Conservation (phyloP, 139 green algal species). For the Zygnema cylindricum region DNA sequence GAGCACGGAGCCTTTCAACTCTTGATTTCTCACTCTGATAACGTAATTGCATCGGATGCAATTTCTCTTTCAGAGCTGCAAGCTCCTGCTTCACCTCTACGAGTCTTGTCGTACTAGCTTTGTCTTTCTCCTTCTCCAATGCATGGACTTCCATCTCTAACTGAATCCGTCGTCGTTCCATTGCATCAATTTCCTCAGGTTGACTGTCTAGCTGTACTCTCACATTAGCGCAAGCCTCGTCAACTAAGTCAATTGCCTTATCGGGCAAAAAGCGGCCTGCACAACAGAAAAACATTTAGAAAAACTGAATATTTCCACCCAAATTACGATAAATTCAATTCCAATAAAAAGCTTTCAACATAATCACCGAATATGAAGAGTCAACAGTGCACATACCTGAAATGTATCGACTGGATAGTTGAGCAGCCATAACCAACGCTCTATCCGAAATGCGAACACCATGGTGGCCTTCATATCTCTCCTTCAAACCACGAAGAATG, state of each 20-base stretch:
- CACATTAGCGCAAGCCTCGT: constrained; percentile 81
- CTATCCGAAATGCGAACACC: constrained; percentile 77
- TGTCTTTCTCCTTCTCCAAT: constrained; percentile 88
- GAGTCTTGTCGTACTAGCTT: constrained; percentile 69
- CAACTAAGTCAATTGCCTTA: constrained; percentile 89
- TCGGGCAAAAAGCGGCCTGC: constrained; percentile 77
- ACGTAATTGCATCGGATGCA: constrained; percentile 80
- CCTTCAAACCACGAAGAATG: constrained; percentile 91
- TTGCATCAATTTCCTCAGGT: constrained; percentile 82
- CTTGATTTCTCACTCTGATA: constrained; percentile 79
- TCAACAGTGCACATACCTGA: constrained; percentile 24
- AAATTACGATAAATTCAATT: too few relatives aligned
- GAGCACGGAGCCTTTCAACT: constrained; percentile 74
- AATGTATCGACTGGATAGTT: constrained; percentile 80
- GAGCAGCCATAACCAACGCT: constrained; percentile 76
- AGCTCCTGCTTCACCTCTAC: constrained; percentile 75
- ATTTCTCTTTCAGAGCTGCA: constrained; percentile 74
- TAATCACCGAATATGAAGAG: too few relatives aligned
- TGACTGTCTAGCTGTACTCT: constrained; percentile 77
- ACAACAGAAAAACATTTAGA: too few relatives aligned
- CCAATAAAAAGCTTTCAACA: too few relatives aligned
- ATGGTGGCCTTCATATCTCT: constrained; percentile 83
- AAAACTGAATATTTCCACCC: too few relatives aligned
- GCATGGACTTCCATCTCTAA: constrained; percentile 73
- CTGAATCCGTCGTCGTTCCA: constrained; percentile 75